Evolutionary conservation across 768 basidiomycete genomes (phyloP), one percentile per base, ranked within the genome.

Genomic region (Agrocybe praecox): DNA sequence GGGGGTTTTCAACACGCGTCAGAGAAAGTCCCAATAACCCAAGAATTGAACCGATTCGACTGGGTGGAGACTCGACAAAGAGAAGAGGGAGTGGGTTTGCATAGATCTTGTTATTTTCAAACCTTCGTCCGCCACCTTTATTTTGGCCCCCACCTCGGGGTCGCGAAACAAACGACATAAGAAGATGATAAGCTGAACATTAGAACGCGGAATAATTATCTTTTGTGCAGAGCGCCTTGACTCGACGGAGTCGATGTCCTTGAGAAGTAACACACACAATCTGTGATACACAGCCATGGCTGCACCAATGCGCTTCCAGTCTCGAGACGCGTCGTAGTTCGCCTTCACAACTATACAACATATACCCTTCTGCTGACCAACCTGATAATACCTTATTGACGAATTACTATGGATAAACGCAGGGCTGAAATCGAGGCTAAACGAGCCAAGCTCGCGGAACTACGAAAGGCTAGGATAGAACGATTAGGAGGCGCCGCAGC

Each of bases 371-470:
- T 29, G 26, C 33, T 54, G 22, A 14, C 36, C 12, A 14, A 40
- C 36, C 22, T n/a, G n/a, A n/a, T n/a, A 19, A 46, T 24, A 24
- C 43, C 21, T 40, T 14, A n/a, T 29, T 29, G 36, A 40, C 5
- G 12, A 40, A 3, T 6, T 40, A 50, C 50, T 40, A 86, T 88
- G 52, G 84, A 88, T 64, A 82, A 82, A 72, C 81, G 93, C 48
- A 76, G 92, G 67, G 87, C 87, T 66, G 95, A 97, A 74, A 90
- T 98, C 57, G 94, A 94, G 71, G 91, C 88, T 22, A 98, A 98
- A 75, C 79, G 88, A 59, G 85, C 86, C 11, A 95, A 94, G 72
- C 86, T 98, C 32, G 92, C 86, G 49, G 92, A 93, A 60, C 79
- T 97, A 34, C 80, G 91, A 53, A 83, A 88, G 69, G 89, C 88